Evolutionary conservation across 352 stramenopile species (phyloP).

Genomic region (Phytophthora hibernalis): DNA sequence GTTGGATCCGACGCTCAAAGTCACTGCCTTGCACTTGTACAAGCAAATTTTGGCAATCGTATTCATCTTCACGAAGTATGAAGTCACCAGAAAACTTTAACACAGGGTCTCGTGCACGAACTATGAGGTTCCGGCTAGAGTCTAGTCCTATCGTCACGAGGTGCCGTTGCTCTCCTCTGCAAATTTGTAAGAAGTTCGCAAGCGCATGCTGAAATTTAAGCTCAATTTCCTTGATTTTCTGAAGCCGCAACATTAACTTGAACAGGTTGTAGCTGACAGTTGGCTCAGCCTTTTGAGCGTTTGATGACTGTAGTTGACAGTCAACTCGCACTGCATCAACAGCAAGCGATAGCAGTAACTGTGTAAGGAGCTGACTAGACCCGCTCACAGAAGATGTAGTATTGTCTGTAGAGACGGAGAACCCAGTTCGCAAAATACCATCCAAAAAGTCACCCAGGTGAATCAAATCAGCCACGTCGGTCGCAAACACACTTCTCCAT

Average conservation of each 20-base stretch:
- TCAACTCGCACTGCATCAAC: conserved; percentile 56
- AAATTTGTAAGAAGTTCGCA: conserved; percentile 43
- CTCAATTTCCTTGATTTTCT: conserved; percentile 61
- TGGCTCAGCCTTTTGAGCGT: neutral
- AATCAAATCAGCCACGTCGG: conserved; percentile 36
- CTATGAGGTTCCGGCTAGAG: conserved; percentile 31
- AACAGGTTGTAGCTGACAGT: conserved; percentile 54
- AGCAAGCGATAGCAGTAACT: conserved; percentile 48
- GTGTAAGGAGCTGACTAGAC: conserved; percentile 31
- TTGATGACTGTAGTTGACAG: neutral
- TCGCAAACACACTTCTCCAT: conserved; percentile 58
- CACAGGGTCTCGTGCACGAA: conserved; percentile 60
- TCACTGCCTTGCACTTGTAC: conserved; percentile 16
- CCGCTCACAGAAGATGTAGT: neutral
- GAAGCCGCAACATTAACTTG: conserved; percentile 47
- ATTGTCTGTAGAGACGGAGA: conserved; percentile 18
- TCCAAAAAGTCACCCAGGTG: conserved; percentile 59
- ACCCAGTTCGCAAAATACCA: conserved; percentile 45
- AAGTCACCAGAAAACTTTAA: conserved; percentile 69
- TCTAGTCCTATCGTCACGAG: conserved; percentile 53
- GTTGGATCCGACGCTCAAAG: conserved; percentile 13
- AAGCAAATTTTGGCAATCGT: conserved; percentile 41
- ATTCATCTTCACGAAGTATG: conserved; percentile 58
- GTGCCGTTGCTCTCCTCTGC: conserved; percentile 52
- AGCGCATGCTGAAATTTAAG: conserved; percentile 55